A percentile compares a stretch with the other conserved stretches of the same genome.
Evolutionary conservation across 148 eudicot species (phyloP).

Genomic region (Arctostaphylos glauca): DNA sequence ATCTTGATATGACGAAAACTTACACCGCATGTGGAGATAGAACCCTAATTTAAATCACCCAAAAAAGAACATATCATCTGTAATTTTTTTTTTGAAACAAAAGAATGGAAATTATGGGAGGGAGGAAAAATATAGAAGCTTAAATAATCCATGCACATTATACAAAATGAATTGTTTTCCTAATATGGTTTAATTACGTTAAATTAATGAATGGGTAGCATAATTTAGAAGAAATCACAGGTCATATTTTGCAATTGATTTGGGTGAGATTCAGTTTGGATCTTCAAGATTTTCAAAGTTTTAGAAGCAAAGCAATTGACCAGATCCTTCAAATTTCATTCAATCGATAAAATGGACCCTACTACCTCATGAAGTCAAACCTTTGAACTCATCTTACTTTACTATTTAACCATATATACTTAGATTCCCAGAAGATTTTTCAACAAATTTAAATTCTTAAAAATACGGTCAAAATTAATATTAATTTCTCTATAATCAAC

Average conservation of each 20-base stretch:
- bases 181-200: background rate
- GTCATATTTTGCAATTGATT: background rate
- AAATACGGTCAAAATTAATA: no score
- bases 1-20: no score
- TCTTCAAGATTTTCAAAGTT: background rate
- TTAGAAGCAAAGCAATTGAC: background rate
- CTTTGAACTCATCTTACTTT: background rate
- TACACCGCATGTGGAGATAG: no score
- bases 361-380: background rate
- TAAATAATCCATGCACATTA: background rate
- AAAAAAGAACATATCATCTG: no score
- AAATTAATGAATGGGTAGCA: background rate
- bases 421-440: no score
- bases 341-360: background rate
- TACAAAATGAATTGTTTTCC: background rate
- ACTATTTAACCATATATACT: background rate
- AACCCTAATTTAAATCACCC: no score
- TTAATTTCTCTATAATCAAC: no score
- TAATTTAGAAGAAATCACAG: background rate
- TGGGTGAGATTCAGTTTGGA: background rate
- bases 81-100: no score
- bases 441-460: no score
- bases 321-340: background rate
- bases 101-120: no score
- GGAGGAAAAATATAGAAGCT: background rate